These are phyloP conservation scores for Carex parvula DNA, from an alignment of 176 grass and related monocot species.

Conservation along the genomic window DNA sequence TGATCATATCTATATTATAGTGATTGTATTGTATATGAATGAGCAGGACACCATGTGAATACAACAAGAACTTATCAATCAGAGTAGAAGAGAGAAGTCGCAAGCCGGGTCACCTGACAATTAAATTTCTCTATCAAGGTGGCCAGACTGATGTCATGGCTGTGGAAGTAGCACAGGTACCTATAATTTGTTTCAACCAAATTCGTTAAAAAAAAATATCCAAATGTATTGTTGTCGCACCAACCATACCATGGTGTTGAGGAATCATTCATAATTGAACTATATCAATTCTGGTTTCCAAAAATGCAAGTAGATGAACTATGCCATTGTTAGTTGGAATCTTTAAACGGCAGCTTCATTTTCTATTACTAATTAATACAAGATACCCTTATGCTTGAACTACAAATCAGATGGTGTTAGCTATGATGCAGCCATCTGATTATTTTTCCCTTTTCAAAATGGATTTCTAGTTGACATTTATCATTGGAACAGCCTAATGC, in stretches of 20 bases:
- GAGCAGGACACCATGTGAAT: constrained; percentile 46
- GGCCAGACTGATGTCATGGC: constrained; percentile 62
- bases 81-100: constrained; percentile 43
- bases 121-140: constrained; percentile 62
- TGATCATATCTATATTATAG: constrained; percentile 5
- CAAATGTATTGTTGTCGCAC: background rate
- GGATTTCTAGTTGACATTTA: background rate
- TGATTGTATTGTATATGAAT: background rate
- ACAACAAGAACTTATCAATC: constrained; percentile 44
- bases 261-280: constrained; percentile 7
- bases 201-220: background rate
- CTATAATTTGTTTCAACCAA: background rate
- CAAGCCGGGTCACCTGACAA: constrained; percentile 1
- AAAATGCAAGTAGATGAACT: constrained; percentile 20
- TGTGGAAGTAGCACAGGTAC: constrained; percentile 47
- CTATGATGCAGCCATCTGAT: background rate
- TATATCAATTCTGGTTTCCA: background rate
- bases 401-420: background rate
- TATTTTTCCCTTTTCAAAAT: background rate
- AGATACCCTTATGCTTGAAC: background rate
- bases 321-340: constrained; percentile 16
- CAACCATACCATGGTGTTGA: background rate
- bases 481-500: background rate
- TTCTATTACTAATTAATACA: background rate
- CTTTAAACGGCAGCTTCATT: constrained; percentile 4